A percentile compares a stretch with the other conserved stretches of the same genome.
Conservation (phyloP, 345 rosid species). For the Bruguiera parviflora region DNA sequence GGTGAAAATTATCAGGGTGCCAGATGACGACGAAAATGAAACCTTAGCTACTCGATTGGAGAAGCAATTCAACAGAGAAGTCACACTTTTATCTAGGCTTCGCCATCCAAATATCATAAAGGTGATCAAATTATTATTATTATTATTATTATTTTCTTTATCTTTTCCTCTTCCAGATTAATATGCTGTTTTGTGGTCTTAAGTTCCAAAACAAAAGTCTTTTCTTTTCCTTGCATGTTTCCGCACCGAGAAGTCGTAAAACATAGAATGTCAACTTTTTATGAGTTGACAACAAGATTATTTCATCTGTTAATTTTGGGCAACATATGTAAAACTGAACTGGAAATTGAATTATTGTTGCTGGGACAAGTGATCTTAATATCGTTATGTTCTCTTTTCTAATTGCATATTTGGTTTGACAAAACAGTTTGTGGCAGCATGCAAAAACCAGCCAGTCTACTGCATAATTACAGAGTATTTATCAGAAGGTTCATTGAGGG, state of each 20-base stretch:
- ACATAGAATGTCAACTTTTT: neutral
- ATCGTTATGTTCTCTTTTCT: neutral
- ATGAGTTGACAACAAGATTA: neutral
- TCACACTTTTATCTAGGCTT: conserved; percentile 68
- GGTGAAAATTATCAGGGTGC: conserved; percentile 79
- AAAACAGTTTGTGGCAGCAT: conserved; percentile 68
- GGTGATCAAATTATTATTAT: conserved; percentile 38
- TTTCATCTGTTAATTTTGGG: neutral
- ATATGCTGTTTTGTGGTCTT: conserved; percentile 1
- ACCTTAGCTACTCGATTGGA: conserved; percentile 60
- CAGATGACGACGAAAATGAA: conserved; percentile 84
- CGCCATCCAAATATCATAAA: conserved; percentile 74
- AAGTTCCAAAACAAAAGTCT: neutral
- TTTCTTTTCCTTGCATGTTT: neutral
- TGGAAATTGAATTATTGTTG: neutral
- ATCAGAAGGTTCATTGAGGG: conserved; percentile 76
- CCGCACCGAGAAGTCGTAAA: neutral
- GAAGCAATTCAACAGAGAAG: conserved; percentile 88
- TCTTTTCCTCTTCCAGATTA: neutral
- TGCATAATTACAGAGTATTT: conserved; percentile 72
- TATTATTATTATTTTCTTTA: neutral
- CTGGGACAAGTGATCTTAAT: neutral
- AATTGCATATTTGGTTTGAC: conserved; percentile 4
- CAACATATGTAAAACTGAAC: neutral
- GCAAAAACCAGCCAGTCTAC: conserved; percentile 64